Evolutionary conservation across 2,329 filamentous ascomycete genomes (phyloP).

Genomic region (Neonectria coccinea): DNA sequence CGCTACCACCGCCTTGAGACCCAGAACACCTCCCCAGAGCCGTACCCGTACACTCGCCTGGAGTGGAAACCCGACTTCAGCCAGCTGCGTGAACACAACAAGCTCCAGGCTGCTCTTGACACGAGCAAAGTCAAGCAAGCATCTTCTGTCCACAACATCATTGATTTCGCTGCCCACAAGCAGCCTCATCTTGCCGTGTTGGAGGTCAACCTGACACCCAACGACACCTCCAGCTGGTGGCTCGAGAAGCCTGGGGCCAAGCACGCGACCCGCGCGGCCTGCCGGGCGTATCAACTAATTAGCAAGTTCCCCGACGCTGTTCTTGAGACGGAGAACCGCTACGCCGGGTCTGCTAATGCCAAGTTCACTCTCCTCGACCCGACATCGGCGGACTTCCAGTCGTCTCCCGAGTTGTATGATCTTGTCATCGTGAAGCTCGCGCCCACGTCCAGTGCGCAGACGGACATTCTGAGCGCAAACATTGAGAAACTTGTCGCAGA

Average conservation of each 20-base stretch:
- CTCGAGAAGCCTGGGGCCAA: slow-evolving; percentile 14
- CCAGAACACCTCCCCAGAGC: neutral
- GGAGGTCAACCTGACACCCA: slow-evolving; percentile 12
- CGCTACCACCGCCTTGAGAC: slow-evolving; percentile 6
- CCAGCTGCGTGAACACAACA: neutral
- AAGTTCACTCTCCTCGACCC: slow-evolving; percentile 14
- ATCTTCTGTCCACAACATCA: neutral
- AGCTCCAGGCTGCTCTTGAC: slow-evolving; percentile 2
- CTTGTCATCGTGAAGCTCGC: slow-evolving; percentile 4
- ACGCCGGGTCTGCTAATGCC: slow-evolving; percentile 11
- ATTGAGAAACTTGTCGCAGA: slow-evolving; percentile 5
- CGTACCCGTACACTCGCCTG: slow-evolving; percentile 20
- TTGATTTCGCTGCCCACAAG: slow-evolving; percentile 25
- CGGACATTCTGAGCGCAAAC: neutral
- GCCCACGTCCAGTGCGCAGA: neutral
- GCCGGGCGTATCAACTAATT: slow-evolving; percentile 7
- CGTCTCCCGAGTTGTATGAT: slow-evolving; percentile 5
- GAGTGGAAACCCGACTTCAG: slow-evolving; percentile 23
- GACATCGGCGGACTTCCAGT: neutral
- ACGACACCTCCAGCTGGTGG: slow-evolving; percentile 12
- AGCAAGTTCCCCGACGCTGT: slow-evolving; percentile 15
- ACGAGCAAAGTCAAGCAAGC: neutral
- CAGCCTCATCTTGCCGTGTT: slow-evolving; percentile 14
- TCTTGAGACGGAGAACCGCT: slow-evolving; percentile 11
- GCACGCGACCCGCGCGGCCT: slow-evolving; percentile 18